phyloP scores from a whole-genome alignment of 2,329 filamentous ascomycete genomes.

The Macrophomina phaseolina region DNA sequence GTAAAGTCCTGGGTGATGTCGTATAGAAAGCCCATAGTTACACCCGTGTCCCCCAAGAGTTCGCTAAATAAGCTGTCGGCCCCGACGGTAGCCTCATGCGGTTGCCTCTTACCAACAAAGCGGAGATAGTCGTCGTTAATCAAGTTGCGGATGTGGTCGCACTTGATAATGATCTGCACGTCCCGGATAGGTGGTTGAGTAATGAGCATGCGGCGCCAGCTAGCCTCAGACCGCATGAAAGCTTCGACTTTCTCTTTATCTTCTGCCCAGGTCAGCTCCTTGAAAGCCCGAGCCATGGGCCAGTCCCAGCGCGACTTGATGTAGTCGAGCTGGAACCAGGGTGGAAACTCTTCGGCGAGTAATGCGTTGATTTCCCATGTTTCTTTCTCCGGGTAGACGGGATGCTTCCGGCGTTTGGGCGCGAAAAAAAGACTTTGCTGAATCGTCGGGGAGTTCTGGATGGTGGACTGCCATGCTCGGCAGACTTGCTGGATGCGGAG shows the following conservation, averaged over 20 bases:
- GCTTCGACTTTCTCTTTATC: not conserved
- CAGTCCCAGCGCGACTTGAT: slow-evolving; percentile 19
- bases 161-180: slow-evolving; percentile 17
- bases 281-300: slow-evolving; percentile 2
- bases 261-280: not conserved
- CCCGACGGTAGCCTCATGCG: not conserved
- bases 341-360: slow-evolving; percentile 6
- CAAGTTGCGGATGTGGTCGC: slow-evolving; percentile 15
- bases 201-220: slow-evolving; percentile 26
- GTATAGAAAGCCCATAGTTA: slow-evolving; percentile 15
- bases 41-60: not conserved
- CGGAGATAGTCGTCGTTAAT: slow-evolving; percentile 9
- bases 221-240: slow-evolving; percentile 16
- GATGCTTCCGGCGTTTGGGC: not conserved
- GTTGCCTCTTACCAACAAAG: not conserved
- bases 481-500: slow-evolving; percentile 22
- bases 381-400: not conserved
- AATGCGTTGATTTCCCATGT: not conserved
- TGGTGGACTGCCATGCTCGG: slow-evolving; percentile 19
- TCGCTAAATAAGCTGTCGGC: slow-evolving; percentile 5
- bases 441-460: slow-evolving; percentile 20
- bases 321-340: slow-evolving; percentile 10
- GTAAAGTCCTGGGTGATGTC: slow-evolving; percentile 17
- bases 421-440: slow-evolving; percentile 22
- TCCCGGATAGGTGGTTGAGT: slow-evolving; percentile 17